These are phyloP conservation scores for Umbelopsis vinacea DNA, from an alignment of 192 early-diverging fungal species.

Conservation along the genomic window DNA sequence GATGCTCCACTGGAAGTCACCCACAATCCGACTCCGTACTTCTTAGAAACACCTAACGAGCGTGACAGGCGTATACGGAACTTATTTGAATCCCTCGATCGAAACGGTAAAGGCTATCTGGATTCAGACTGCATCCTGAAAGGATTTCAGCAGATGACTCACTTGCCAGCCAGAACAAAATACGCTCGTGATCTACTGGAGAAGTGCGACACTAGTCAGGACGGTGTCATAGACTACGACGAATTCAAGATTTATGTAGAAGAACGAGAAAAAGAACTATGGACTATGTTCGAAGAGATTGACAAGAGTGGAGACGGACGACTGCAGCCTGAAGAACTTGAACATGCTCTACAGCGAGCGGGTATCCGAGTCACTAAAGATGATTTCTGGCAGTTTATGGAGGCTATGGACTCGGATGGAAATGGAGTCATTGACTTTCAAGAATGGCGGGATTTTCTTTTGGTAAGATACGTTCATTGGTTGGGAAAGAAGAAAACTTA, in stretches of 20 bases:
- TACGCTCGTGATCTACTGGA: slow-evolving; percentile 49
- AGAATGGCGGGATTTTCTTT: slow-evolving; percentile 69
- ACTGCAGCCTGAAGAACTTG: slow-evolving; percentile 61
- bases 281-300: slow-evolving; percentile 66
- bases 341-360: slow-evolving; percentile 54
- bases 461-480: slow-evolving; percentile 41
- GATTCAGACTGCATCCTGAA: slow-evolving; percentile 42
- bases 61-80: slow-evolving; percentile 41
- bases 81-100: slow-evolving; percentile 45
- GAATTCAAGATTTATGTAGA: slow-evolving; percentile 67
- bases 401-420: slow-evolving; percentile 63
- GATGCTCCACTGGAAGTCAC: neutral
- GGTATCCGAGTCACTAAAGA: slow-evolving; percentile 65
- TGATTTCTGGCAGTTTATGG: slow-evolving; percentile 64
- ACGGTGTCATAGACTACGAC: slow-evolving; percentile 51
- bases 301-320: slow-evolving; percentile 61
- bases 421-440: slow-evolving; percentile 68
- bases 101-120: slow-evolving; percentile 32
- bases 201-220: slow-evolving; percentile 42
- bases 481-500: neutral
- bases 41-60: slow-evolving; percentile 37
- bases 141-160: slow-evolving; percentile 43
- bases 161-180: slow-evolving; percentile 46
- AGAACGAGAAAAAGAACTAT: slow-evolving; percentile 68
- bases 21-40: slow-evolving; percentile 31